Evolutionary conservation across 1,139 yeast genomes (phyloP), one percentile per base, ranked within the genome.

Genomic region (Blastobotrys apis): DNA sequence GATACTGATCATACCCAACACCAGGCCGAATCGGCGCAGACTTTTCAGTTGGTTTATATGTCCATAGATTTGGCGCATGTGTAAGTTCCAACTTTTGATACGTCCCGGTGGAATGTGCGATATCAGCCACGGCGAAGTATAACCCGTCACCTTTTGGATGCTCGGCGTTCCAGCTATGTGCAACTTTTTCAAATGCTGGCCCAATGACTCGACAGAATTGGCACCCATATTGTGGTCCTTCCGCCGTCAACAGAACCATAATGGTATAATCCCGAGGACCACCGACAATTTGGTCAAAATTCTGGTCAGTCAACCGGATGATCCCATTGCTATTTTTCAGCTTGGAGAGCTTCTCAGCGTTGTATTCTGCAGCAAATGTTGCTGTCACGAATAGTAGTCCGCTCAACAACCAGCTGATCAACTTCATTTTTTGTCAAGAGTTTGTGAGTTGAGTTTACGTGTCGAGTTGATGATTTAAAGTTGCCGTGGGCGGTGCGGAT

Each of bases 51-150:
- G 94, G 87, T 3, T 73, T 67, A 62, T 80, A 83, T 49, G 81
- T 66, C 65, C 73, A 81, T 37, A 88, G 60, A 59, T 84, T 81
- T 30, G 98, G 98, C 32, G 92, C 95, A 49, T 80, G 80, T 55
- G 78, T 77, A 56, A 92, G 69, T 33, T 75, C 70, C 35, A 65
- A 37, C 62, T 62, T 58, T 69, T 72, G 71, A 83, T 87, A 53
- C 73, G 72, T 45, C 68, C 72, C 69, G 36, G 78, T 70, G 29
- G 73, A 66, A 35, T 77, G 77, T 43, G 73, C 66, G 58, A 85
- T 81, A 58, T 90, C 96, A 6, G 95, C 79, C 44, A 73, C 69
- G 23, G 85, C 84, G 63, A 92, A 86, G 66, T 76, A 80, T 31
- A 90, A 66, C 3, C 72, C 71, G 33, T 65, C 68, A 15, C 65